These are phyloP conservation scores for Trypanosoma grayi DNA, from an alignment of 208 protist genomes.

Conservation along the genomic window DNA sequence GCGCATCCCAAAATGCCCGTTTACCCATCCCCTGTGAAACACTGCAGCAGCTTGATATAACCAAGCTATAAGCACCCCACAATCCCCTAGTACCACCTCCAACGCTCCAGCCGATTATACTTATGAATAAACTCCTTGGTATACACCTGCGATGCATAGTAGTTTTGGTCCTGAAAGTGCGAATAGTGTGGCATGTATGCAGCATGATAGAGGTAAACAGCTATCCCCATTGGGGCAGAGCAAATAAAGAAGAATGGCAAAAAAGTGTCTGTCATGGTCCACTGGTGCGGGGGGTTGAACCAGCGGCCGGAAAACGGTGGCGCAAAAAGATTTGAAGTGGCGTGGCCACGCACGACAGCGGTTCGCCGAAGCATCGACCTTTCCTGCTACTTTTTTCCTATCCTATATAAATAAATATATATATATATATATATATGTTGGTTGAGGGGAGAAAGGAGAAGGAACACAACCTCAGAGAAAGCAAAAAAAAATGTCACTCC, in stretches of 20 bases:
- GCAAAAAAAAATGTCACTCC: slow-evolving; percentile 9
- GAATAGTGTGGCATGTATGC: slow-evolving; percentile 91
- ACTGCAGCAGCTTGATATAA: background rate
- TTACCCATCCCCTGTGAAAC: too few relatives aligned
- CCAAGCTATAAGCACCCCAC: background rate
- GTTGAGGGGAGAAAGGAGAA: background rate
- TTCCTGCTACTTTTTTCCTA: background rate
- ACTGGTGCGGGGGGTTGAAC: slow-evolving; percentile 92
- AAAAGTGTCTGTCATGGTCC: slow-evolving; percentile 89
- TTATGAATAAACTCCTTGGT: slow-evolving; percentile 92
- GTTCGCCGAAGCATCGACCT: slow-evolving; percentile 72
- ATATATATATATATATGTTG: background rate
- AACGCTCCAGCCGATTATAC: slow-evolving; percentile 89
- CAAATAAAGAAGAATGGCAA: slow-evolving; percentile 78
- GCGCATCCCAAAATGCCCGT: too few relatives aligned
- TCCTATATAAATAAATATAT: background rate
- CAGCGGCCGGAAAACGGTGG: slow-evolving; percentile 85
- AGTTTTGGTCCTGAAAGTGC: slow-evolving; percentile 90
- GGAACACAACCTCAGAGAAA: slow-evolving; percentile 10
- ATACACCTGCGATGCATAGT: slow-evolving; percentile 88
- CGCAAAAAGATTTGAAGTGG: slow-evolving; percentile 88
- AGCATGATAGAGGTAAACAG: slow-evolving; percentile 82
- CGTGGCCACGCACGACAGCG: slow-evolving; percentile 57
- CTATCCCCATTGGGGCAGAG: slow-evolving; percentile 79
- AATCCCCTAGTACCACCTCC: slow-evolving; percentile 79